These are phyloP conservation scores for Phytophthora foliorum DNA, from an alignment of 352 stramenopile species.

Conservation along the genomic window DNA sequence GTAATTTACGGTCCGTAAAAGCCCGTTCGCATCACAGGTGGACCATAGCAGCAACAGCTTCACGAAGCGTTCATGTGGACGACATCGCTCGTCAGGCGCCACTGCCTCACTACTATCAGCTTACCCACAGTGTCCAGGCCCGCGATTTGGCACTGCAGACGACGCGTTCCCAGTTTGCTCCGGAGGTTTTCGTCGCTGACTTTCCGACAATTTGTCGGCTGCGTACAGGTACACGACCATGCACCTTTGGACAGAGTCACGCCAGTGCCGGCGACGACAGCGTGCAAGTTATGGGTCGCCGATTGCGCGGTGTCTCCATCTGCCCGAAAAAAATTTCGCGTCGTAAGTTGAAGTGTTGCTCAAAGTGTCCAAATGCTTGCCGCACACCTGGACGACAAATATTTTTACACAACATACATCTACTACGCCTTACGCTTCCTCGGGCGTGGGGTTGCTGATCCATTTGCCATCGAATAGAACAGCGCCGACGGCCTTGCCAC, in stretches of 20 bases:
- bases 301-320: constrained; percentile 1
- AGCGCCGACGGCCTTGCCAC: constrained; percentile 26
- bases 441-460: constrained; percentile 37
- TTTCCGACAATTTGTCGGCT: too few relatives aligned
- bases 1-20: constrained; percentile 5
- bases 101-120: not conserved
- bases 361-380: not conserved
- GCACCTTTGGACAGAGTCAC: too few relatives aligned
- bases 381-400: constrained; percentile 27
- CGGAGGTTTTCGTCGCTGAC: constrained; percentile 7
- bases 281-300: constrained; percentile 21
- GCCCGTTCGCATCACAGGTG: constrained; percentile 5
- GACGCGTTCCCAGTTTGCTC: not conserved
- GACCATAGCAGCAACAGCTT: not conserved
- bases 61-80: not conserved
- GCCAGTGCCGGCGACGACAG: constrained; percentile 9
- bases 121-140: not conserved
- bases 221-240: too few relatives aligned
- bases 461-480: constrained; percentile 57
- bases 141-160: constrained; percentile 32
- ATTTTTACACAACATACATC: constrained; percentile 35
- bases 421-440: constrained; percentile 31
- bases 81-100: not conserved
- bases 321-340: constrained; percentile 26
- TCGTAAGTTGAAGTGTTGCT: constrained; percentile 18